Evolutionary conservation across 495 filamentous ascomycete species (phyloP).

Genomic region (Penicillium pulvis): DNA sequence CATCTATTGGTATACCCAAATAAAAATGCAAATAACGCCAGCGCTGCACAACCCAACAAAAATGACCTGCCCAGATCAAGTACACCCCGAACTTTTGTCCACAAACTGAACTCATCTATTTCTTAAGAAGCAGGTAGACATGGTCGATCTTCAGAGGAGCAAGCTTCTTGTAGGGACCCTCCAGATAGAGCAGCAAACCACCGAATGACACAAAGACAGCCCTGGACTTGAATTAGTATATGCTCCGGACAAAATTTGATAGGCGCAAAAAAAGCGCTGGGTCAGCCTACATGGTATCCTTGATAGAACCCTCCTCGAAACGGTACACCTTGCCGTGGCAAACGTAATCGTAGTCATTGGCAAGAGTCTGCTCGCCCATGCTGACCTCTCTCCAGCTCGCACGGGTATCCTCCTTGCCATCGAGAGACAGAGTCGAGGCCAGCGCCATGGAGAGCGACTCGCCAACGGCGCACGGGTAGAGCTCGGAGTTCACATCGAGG

Average conservation of each 20-base stretch:
- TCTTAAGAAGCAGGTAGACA: constrained; percentile 90
- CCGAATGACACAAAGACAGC: constrained; percentile 93
- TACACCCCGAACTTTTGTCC: constrained; percentile 22
- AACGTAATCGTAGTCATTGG: constrained; percentile 95
- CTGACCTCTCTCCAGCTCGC: constrained; percentile 77
- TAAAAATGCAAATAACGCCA: constrained; percentile 36
- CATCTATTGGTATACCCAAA: constrained; percentile 33
- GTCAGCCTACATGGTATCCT: constrained; percentile 76
- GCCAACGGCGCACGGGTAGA: constrained; percentile 73
- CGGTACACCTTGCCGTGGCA: constrained; percentile 97
- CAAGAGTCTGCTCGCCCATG: constrained; percentile 73
- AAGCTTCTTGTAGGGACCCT: constrained; percentile 94
- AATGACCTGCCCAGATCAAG: constrained; percentile 24
- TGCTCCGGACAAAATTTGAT: not conserved
- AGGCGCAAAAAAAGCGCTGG: not conserved
- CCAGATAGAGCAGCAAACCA: constrained; percentile 82
- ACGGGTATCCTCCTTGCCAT: constrained; percentile 69
- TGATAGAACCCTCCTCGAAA: constrained; percentile 83
- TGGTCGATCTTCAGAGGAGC: constrained; percentile 88
- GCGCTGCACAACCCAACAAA: constrained; percentile 32
- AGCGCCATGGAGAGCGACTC: constrained; percentile 78
- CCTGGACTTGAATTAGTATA: constrained; percentile 48
- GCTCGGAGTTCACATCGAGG: constrained; percentile 92
- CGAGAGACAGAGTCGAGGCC: constrained; percentile 80
- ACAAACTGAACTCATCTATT: constrained; percentile 50